Base-by-base conservation (phyloP, 371 early-diverging fungal species). In the Mucor circinelloides region DNA sequence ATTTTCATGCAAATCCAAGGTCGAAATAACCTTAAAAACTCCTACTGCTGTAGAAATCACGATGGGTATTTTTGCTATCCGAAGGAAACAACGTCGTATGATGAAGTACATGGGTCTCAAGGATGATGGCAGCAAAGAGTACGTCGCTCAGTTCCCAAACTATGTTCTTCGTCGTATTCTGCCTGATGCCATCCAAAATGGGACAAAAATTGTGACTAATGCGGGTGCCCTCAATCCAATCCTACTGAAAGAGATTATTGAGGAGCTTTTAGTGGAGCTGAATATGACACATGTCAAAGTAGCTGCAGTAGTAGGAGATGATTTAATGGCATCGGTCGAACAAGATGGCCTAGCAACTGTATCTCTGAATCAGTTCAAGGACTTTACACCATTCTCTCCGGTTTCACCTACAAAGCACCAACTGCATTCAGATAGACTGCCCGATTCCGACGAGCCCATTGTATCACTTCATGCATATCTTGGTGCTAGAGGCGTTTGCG, bases 201-300 rank as follows among this genome's bases (percentile, higher is more conserved):
- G 83, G 38, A 89, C 87, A 65, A 87, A 82, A 64, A 70, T 91
- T 59, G 78, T 91, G 68, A 91, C 91, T 38, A 91, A 91, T 70
- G 91, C 90, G 90, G 61, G 90, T 30, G 90, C 87, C 2, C 73
- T 91, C 32, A 85, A 89, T 60, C 90, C 91, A 8, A 38, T 85
- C 9, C 82, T 79, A 7, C 81, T 85, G 65, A 91, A 91, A 64
- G 72, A 73, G 23, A 88, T 90, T 13, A 87, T 91, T 55, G 91
- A 91, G 60, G 70, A 66, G 8, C 66, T 82, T 19, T 76, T 85
- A 36, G 69, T 73, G 23, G 84, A 82, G 28, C 69, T 80, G 32
- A 52, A 48, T 13, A 25, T 60, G 2, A 13, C 46, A 0, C 8
- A 25, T 28, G 40, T 85, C 63, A 82, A 79, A 23, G 89, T 90